Percentiles rank a stretch among this genome's conserved stretches.
phyloP scores from a whole-genome alignment of 345 rosid genomes.

The Crucihimalaya himalaica region DNA sequence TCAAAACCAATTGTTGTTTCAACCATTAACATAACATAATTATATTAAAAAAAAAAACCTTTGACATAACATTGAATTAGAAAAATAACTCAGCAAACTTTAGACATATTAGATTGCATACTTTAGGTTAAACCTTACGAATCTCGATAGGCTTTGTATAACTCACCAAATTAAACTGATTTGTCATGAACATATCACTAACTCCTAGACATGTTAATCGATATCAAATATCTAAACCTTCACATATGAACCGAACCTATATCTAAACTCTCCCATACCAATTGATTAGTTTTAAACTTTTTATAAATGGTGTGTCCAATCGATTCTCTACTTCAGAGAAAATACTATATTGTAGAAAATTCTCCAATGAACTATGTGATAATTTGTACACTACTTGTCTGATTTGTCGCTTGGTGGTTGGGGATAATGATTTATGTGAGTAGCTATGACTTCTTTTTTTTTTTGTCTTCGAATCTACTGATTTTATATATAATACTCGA shows the following conservation, averaged over 20 bases:
- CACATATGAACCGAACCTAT: neutral
- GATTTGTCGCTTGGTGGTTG: conserved; percentile 4
- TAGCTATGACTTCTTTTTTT: conserved; percentile 14
- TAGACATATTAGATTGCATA: too few species aligned
- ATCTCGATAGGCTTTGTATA: neutral
- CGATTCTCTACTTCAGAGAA: neutral
- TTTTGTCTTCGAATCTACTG: too few species aligned
- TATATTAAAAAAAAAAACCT: neutral
- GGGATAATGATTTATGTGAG: conserved; percentile 17
- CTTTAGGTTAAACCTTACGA: neutral
- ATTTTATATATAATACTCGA: too few species aligned
- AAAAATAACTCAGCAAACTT: too few species aligned
- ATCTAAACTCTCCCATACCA: neutral
- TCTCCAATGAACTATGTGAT: neutral
- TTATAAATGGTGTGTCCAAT: neutral
- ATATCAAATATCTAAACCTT: neutral
- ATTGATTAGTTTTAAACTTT: neutral
- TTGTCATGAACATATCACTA: neutral
- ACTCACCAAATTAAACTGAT: neutral
- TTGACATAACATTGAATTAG: neutral
- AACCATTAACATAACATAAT: neutral
- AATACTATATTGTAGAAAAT: neutral
- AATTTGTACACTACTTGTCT: neutral
- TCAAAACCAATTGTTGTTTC: neutral
- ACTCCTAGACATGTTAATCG: neutral